Evolutionary conservation across 805 yeast genomes (phyloP).

Genomic region (Candida railenensis): DNA sequence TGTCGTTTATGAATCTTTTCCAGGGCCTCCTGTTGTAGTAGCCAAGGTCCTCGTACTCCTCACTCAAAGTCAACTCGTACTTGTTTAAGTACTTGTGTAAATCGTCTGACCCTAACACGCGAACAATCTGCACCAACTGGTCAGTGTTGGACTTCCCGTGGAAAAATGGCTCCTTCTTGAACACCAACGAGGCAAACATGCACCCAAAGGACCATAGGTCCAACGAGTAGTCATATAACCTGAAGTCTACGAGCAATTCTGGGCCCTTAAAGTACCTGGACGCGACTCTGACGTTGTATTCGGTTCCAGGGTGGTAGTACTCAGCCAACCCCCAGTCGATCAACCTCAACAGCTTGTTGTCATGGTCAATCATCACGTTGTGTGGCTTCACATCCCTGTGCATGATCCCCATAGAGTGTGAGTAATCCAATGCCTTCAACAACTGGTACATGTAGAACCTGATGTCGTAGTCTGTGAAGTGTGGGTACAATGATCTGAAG

Average conservation of each 20-base stretch:
- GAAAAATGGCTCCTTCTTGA: slow-evolving; percentile 89
- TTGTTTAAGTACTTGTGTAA: slow-evolving; percentile 65
- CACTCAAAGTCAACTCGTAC: slow-evolving; percentile 68
- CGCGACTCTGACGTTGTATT: slow-evolving; percentile 91
- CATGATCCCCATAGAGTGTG: slow-evolving; percentile 94
- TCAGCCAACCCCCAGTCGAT: slow-evolving; percentile 98
- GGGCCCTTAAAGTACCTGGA: slow-evolving; percentile 94
- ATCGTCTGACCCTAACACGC: slow-evolving; percentile 84
- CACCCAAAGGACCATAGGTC: slow-evolving; percentile 96
- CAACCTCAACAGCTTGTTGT: slow-evolving; percentile 63
- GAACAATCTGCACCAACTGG: slow-evolving; percentile 85
- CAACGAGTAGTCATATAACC: slow-evolving; percentile 85
- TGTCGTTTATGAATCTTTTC: slow-evolving; percentile 69
- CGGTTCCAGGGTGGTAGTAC: slow-evolving; percentile 85
- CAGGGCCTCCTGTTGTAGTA: slow-evolving; percentile 83
- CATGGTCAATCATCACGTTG: slow-evolving; percentile 91
- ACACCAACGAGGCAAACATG: slow-evolving; percentile 85
- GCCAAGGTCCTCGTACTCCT: slow-evolving; percentile 71
- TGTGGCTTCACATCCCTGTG: slow-evolving; percentile 96
- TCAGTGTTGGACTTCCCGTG: slow-evolving; percentile 89
- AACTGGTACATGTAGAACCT: slow-evolving; percentile 81
- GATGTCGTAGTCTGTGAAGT: slow-evolving; percentile 70
- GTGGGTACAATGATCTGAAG: slow-evolving; percentile 77
- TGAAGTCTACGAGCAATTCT: slow-evolving; percentile 80
- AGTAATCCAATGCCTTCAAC: slow-evolving; percentile 79